A percentile compares a stretch with the other conserved stretches of the same genome.
phyloP scores from a whole-genome alignment of 225 moss, liverwort and hornwort species.

The Pseudisothecium myosuroides region DNA sequence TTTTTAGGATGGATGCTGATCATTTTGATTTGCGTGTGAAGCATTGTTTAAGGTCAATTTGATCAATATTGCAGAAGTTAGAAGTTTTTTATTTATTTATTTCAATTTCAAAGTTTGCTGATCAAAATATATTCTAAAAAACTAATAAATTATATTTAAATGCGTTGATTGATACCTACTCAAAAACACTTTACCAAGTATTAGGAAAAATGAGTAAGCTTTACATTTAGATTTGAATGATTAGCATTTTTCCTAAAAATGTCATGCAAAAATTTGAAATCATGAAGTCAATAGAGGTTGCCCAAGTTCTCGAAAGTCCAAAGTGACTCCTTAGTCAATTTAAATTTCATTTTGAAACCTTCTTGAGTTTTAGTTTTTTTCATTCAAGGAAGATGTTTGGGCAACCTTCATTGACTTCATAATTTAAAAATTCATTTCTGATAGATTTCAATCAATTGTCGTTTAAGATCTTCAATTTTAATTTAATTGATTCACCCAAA shows the following conservation, averaged over 20 bases:
- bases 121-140: no score
- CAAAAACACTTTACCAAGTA: not conserved
- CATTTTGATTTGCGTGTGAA: fast-evolving
- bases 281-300: not conserved
- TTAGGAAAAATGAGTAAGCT: not conserved
- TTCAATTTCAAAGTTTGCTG: not conserved
- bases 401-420: no score
- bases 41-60: not conserved
- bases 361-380: no score
- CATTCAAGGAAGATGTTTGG: no score
- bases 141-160: not conserved
- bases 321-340: not conserved
- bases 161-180: not conserved
- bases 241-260: not conserved
- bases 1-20: not conserved
- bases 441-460: not conserved
- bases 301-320: no score
- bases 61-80: not conserved
- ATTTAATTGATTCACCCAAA: not conserved
- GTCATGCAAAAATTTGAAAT: not conserved
- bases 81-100: no score
- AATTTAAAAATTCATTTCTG: not conserved
- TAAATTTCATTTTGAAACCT: not conserved
- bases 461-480: not conserved
- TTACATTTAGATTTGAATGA: not conserved